phyloP scores from a whole-genome alignment of 2,329 filamentous ascomycete species.

The Neonectria sp. region DNA sequence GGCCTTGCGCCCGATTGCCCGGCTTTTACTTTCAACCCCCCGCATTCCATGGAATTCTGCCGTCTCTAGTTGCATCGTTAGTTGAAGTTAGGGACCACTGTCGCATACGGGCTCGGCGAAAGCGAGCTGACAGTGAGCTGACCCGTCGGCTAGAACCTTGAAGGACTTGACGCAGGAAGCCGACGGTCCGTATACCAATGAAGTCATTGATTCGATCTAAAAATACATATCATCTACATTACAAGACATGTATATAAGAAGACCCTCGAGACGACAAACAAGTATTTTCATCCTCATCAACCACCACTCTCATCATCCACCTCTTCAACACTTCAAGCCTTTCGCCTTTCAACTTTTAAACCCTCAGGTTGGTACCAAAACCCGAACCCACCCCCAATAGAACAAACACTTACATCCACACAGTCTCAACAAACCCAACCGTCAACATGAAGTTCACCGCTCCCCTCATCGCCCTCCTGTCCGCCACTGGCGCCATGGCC shows the following conservation, averaged over 20 bases:
- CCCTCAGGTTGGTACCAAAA: not conserved
- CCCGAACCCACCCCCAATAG: not conserved
- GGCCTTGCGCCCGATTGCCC: not conserved
- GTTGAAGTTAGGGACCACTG: not conserved
- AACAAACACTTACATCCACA: constrained; percentile 1
- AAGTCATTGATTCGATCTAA: not conserved
- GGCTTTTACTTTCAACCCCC: not conserved
- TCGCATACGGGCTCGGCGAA: not conserved
- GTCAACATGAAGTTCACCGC: constrained; percentile 60
- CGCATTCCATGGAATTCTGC: not conserved
- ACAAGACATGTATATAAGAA: not conserved
- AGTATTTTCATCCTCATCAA: not conserved
- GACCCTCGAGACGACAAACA: not conserved
- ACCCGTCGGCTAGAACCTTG: not conserved
- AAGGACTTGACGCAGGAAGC: not conserved
- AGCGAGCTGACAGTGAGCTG: not conserved
- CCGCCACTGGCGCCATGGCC: constrained; percentile 51
- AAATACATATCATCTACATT: not conserved
- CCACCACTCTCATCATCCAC: not conserved
- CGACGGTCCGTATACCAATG: not conserved
- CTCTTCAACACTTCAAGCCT: not conserved
- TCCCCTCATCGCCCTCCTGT: constrained; percentile 53
- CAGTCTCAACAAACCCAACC: constrained; percentile 25
- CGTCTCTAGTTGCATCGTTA: not conserved
- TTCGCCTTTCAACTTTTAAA: not conserved